Percentiles rank a stretch among this genome's conserved stretches.
These are phyloP conservation scores for Oryza nivara DNA, from an alignment of 176 grass and related monocot species.

Conservation along the genomic window DNA sequence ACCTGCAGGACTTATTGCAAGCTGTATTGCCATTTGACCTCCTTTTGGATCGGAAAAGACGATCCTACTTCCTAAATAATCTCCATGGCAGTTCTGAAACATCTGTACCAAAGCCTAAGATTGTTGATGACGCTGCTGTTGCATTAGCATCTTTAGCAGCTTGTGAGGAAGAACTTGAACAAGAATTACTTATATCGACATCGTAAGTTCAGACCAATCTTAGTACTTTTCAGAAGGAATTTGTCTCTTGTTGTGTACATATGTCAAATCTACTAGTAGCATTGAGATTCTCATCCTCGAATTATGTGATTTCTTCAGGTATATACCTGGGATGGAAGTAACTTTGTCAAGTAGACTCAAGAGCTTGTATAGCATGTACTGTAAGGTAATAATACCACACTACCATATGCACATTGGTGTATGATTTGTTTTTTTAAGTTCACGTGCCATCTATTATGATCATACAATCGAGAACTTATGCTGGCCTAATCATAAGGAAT, in stretches of 20 bases:
- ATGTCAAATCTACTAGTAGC: background rate
- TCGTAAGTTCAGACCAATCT: conserved; percentile 61
- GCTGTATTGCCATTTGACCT: conserved; percentile 97
- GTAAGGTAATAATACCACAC: conserved; percentile 58
- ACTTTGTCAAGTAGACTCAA: conserved; percentile 89
- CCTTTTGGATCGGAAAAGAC: conserved; percentile 87
- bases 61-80: conserved; percentile 82
- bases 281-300: conserved; percentile 24
- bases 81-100: conserved; percentile 75
- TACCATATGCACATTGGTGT: conserved; percentile 12
- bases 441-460: conserved; percentile 21
- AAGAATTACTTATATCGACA: conserved; percentile 90
- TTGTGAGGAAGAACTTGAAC: conserved; percentile 97
- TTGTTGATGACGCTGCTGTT: conserved; percentile 67
- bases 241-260: background rate
- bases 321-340: conserved; percentile 99
- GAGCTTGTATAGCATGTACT: conserved; percentile 94
- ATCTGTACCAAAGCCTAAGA: conserved; percentile 61
- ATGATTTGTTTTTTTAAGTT: conserved; percentile 7
- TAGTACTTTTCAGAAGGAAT: conserved; percentile 27
- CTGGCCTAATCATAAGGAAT: background rate
- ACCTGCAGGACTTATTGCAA: conserved; percentile 79
- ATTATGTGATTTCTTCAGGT: conserved; percentile 58
- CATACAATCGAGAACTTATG: conserved; percentile 24
- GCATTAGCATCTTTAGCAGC: conserved; percentile 87